These are phyloP conservation scores for Actinomortierella wolfii DNA, from an alignment of 371 early-diverging fungal genomes.

Conservation along the genomic window DNA sequence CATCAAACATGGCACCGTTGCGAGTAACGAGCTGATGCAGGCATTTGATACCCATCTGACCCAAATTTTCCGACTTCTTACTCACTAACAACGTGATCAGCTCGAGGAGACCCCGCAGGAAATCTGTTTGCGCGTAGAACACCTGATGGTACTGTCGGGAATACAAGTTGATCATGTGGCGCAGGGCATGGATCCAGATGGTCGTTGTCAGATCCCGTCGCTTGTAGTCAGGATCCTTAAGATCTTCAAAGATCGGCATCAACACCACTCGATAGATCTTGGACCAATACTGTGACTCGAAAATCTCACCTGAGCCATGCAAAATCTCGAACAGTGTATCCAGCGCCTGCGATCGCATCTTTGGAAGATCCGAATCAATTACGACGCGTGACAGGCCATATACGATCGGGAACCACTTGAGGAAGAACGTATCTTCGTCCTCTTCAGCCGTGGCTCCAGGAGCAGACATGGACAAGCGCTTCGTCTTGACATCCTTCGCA, in stretches of 20 bases:
- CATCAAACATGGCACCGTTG: constrained; percentile 68
- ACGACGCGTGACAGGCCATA: constrained; percentile 82
- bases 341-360: constrained; percentile 78
- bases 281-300: constrained; percentile 76
- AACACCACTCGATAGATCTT: constrained; percentile 76
- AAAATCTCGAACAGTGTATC: constrained; percentile 78
- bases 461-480: constrained; percentile 44
- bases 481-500: constrained; percentile 24
- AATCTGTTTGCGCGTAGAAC: constrained; percentile 53
- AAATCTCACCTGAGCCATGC: constrained; percentile 66
- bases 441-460: constrained; percentile 21
- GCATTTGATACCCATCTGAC: constrained; percentile 82
- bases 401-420: constrained; percentile 81
- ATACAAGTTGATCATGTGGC: constrained; percentile 80
- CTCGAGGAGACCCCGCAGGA: constrained; percentile 72
- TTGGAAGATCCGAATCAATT: constrained; percentile 78
- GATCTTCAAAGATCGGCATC: constrained; percentile 86
- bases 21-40: constrained; percentile 77
- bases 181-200: constrained; percentile 75
- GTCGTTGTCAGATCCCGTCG: constrained; percentile 44
- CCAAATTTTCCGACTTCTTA: constrained; percentile 84
- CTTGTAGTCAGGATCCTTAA: constrained; percentile 55
- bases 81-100: constrained; percentile 75
- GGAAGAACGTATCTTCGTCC: constrained; percentile 68
- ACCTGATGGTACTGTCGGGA: constrained; percentile 65